Evolutionary conservation across 176 grass and related monocot genomes (phyloP).

Genomic region (Eleusine coracana): DNA sequence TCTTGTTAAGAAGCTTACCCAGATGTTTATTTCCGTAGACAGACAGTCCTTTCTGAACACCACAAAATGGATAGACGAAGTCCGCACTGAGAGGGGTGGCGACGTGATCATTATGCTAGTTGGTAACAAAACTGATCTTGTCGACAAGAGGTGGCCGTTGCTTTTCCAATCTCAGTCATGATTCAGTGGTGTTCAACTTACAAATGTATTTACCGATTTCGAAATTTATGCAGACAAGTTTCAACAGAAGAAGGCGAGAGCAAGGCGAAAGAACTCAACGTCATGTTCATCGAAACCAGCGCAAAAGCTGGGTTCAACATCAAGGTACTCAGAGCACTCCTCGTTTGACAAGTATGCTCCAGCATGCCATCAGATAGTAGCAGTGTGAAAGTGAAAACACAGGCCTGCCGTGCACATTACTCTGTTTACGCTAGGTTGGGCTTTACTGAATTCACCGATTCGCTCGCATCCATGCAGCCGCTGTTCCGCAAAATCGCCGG

Average conservation of each 20-base stretch:
- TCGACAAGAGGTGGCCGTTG: slow-evolving; percentile 15
- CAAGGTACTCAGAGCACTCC: background rate
- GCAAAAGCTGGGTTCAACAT: slow-evolving; percentile 42
- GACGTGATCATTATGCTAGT: slow-evolving; percentile 37
- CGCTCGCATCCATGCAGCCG: background rate
- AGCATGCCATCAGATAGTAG: background rate
- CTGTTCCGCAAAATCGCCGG: slow-evolving; percentile 37
- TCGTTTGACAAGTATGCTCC: background rate
- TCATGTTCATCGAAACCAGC: slow-evolving; percentile 44
- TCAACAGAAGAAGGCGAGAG: slow-evolving; percentile 39
- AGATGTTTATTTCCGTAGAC: background rate
- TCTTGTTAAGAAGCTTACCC: background rate
- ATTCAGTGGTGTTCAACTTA: background rate
- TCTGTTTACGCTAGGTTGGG: background rate
- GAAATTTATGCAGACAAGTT: slow-evolving; percentile 10
- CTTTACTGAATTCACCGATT: background rate
- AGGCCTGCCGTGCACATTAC: background rate
- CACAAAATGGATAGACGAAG: slow-evolving; percentile 37
- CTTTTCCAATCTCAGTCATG: background rate
- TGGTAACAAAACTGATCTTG: slow-evolving; percentile 40
- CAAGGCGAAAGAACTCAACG: slow-evolving; percentile 23
- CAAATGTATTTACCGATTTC: background rate
- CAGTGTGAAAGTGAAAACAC: background rate
- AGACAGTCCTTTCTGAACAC: slow-evolving; percentile 36
- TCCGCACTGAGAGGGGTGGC: slow-evolving; percentile 29